Evolutionary conservation across 1,284 basidiomycete genomes (phyloP).

Genomic region (Meira miltonrushii): DNA sequence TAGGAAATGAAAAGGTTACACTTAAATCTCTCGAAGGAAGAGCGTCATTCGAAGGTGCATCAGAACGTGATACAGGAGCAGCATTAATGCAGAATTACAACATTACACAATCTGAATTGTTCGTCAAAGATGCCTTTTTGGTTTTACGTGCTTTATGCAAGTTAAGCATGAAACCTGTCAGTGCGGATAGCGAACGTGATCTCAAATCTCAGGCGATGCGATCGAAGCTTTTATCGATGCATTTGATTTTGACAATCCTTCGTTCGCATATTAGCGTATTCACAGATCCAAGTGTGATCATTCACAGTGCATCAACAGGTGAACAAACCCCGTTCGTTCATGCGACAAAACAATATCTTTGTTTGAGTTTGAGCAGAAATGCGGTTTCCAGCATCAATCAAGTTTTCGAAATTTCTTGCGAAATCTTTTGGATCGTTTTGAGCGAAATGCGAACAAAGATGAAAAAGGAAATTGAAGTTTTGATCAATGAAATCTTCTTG

Average conservation of each 20-base stretch:
- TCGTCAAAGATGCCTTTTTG: constrained; percentile 52
- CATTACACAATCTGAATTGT: constrained; percentile 44
- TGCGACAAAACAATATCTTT: constrained; percentile 59
- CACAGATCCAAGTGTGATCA: constrained; percentile 44
- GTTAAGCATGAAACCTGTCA: constrained; percentile 50
- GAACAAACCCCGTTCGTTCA: constrained; percentile 51
- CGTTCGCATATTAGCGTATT: constrained; percentile 47
- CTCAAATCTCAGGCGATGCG: constrained; percentile 51
- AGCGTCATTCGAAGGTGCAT: constrained; percentile 46
- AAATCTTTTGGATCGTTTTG: constrained; percentile 96
- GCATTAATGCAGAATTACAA: constrained; percentile 17
- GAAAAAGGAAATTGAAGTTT: constrained; percentile 99
- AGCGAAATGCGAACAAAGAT: constrained; percentile 89
- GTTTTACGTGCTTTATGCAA: constrained; percentile 51
- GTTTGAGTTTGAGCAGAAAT: constrained; percentile 85
- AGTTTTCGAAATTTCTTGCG: constrained; percentile 95
- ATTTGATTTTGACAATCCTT: constrained; percentile 46
- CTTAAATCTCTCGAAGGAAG: constrained; percentile 38
- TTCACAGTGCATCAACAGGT: constrained; percentile 47
- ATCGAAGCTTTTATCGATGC: constrained; percentile 48
- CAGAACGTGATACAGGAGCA: constrained; percentile 37
- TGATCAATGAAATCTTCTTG: constrained; percentile 97
- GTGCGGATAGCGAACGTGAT: constrained; percentile 49
- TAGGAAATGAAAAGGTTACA: constrained; percentile 32
- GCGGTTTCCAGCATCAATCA: constrained; percentile 91